These are phyloP conservation scores for Trichoderma brevicompactum DNA, from an alignment of 2,329 filamentous ascomycete genomes.

Conservation along the genomic window DNA sequence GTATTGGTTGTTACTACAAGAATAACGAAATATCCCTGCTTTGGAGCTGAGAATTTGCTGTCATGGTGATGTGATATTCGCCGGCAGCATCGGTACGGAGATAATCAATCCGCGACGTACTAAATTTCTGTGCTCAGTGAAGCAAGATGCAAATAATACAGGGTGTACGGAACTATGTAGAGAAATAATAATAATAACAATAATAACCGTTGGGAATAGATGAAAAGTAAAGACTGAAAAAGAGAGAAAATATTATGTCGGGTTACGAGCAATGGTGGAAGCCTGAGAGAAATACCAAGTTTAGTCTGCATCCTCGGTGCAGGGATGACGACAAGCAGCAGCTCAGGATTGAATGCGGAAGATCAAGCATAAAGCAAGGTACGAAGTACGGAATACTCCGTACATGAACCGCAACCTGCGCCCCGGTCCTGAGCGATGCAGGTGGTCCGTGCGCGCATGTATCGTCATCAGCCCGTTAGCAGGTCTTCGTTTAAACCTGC, in stretches of 20 bases:
- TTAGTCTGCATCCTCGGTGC: neutral
- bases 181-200: neutral
- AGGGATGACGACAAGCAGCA: neutral
- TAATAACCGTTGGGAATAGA: neutral
- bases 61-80: neutral
- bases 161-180: neutral
- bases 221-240: neutral
- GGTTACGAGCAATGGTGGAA: too few relatives aligned
- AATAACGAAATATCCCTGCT: too few relatives aligned
- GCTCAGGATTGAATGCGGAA: conserved; percentile 1
- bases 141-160: neutral
- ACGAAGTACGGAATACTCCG: neutral
- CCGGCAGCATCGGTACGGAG: neutral
- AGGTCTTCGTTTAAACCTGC: conserved; percentile 18
- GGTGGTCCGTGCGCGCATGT: conserved; percentile 30
- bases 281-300: neutral
- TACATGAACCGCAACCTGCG: neutral
- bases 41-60: neutral
- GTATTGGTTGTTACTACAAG: neutral
- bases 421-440: conserved; percentile 3
- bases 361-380: neutral
- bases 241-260: neutral
- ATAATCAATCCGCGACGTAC: neutral
- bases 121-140: neutral
- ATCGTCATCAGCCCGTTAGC: conserved; percentile 32